A percentile compares a stretch with the other conserved stretches of the same genome.
phyloP scores from a whole-genome alignment of 2,329 filamentous ascomycete species.

The Lachnellula occidentalis region DNA sequence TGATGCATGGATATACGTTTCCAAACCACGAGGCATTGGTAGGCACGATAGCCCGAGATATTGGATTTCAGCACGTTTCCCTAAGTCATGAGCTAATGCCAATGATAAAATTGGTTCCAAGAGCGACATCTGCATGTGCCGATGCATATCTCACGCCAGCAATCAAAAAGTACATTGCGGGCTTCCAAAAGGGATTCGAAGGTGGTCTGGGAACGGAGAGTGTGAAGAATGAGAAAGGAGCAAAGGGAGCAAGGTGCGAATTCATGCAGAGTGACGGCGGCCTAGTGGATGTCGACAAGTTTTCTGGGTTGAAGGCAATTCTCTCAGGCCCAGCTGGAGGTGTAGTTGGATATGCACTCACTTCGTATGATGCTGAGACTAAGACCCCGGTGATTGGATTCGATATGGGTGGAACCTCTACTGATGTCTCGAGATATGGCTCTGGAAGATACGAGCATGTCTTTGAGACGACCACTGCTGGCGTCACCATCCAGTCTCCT shows the following conservation, averaged over 20 bases:
- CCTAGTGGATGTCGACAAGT: constrained; percentile 66
- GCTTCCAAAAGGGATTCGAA: constrained; percentile 74
- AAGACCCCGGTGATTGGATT: constrained; percentile 87
- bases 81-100: constrained; percentile 76
- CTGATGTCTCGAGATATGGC: constrained; percentile 83
- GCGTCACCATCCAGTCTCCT: constrained; percentile 88
- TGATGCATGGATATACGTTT: constrained; percentile 92
- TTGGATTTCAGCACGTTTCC: constrained; percentile 80
- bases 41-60: constrained; percentile 68
- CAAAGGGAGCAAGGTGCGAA: constrained; percentile 74
- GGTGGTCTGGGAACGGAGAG: constrained; percentile 74
- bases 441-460: constrained; percentile 86
- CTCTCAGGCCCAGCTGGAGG: constrained; percentile 88
- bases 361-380: constrained; percentile 78
- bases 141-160: constrained; percentile 70
- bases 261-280: constrained; percentile 78
- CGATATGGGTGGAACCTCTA: constrained; percentile 92
- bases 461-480: constrained; percentile 88
- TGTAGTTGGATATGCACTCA: constrained; percentile 87
- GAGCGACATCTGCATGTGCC: constrained; percentile 66
- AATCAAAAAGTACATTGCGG: constrained; percentile 65
- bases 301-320: constrained; percentile 77
- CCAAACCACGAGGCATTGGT: constrained; percentile 78
- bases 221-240: constrained; percentile 59
- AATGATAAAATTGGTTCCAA: constrained; percentile 69